Evolutionary conservation across 495 filamentous ascomycete species (phyloP).

Genomic region (Staphylotrichum tortipilum): DNA sequence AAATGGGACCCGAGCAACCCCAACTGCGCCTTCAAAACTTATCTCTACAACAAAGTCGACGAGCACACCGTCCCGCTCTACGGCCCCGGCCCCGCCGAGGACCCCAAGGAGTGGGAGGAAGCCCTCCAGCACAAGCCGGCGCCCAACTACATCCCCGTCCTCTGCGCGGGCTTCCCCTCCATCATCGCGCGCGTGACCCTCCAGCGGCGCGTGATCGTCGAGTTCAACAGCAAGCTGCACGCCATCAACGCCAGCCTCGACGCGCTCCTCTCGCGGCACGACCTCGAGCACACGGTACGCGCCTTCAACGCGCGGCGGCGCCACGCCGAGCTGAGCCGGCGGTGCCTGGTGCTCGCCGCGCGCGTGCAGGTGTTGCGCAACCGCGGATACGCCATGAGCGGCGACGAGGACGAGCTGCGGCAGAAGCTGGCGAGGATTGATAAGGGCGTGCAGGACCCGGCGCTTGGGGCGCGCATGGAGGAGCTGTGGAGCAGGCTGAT

Average conservation of each 20-base stretch:
- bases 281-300: slow-evolving; percentile 69
- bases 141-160: slow-evolving; percentile 65
- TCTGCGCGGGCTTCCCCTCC: slow-evolving; percentile 44
- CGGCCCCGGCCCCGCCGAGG: slow-evolving; percentile 64
- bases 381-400: slow-evolving; percentile 82
- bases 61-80: slow-evolving; percentile 74
- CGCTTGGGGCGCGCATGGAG: slow-evolving; percentile 71
- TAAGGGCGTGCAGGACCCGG: slow-evolving; percentile 69
- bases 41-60: slow-evolving; percentile 89
- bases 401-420: slow-evolving; percentile 83
- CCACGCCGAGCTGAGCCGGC: slow-evolving; percentile 70
- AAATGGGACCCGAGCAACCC: slow-evolving; percentile 75
- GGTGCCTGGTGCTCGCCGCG: slow-evolving; percentile 75
- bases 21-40: slow-evolving; percentile 73
- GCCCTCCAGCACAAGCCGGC: slow-evolving; percentile 76
- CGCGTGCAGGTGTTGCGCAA: slow-evolving; percentile 90
- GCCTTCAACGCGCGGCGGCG: slow-evolving; percentile 71
- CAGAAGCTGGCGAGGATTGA: slow-evolving; percentile 73
- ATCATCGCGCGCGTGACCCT: slow-evolving; percentile 68
- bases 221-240: slow-evolving; percentile 74
- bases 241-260: slow-evolving; percentile 79
- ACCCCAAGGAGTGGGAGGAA: slow-evolving; percentile 86
- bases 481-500: slow-evolving; percentile 97
- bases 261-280: slow-evolving; percentile 71
- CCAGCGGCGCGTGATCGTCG: slow-evolving; percentile 63